phyloP scores from a whole-genome alignment of 371 early-diverging fungal species.

The Circinella minor region DNA sequence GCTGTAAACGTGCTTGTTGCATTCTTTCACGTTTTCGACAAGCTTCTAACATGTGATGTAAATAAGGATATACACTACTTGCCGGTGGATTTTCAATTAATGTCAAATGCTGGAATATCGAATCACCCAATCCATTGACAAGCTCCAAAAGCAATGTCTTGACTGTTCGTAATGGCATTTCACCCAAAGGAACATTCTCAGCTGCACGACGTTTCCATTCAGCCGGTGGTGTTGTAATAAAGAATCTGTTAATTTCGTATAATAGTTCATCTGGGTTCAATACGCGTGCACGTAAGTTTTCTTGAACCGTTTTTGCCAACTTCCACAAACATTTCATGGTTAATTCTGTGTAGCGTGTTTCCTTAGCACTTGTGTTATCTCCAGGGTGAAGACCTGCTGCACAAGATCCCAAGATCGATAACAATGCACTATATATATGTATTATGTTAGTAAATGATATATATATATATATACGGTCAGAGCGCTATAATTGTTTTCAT shows the following conservation, averaged over 20 bases:
- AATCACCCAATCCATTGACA: constrained; percentile 68
- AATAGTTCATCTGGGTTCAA: constrained; percentile 68
- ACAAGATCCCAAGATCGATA: constrained; percentile 58
- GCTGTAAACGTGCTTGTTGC: constrained; percentile 33
- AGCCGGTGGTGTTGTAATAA: constrained; percentile 75
- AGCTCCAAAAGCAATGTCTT: constrained; percentile 89
- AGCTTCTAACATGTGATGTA: constrained; percentile 75
- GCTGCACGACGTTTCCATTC: constrained; percentile 87
- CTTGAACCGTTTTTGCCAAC: constrained; percentile 82
- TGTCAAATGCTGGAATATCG: constrained; percentile 61
- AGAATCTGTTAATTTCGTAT: constrained; percentile 80
- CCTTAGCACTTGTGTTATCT: constrained; percentile 54
- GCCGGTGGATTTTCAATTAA: constrained; percentile 67
- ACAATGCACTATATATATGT: constrained; percentile 50
- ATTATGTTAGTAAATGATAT: too few relatives aligned
- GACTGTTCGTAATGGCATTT: constrained; percentile 92
- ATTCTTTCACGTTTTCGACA: constrained; percentile 54
- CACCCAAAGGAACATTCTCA: constrained; percentile 78
- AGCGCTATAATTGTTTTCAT: too few relatives aligned
- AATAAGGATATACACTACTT: constrained; percentile 72
- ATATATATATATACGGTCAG: too few relatives aligned
- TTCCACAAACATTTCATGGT: constrained; percentile 98
- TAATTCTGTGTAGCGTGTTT: constrained; percentile 82
- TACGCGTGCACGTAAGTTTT: constrained; percentile 57
- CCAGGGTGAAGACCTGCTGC: constrained; percentile 52